Conservation (phyloP, 805 yeast species). For the Saccharomycopsis malanga region DNA sequence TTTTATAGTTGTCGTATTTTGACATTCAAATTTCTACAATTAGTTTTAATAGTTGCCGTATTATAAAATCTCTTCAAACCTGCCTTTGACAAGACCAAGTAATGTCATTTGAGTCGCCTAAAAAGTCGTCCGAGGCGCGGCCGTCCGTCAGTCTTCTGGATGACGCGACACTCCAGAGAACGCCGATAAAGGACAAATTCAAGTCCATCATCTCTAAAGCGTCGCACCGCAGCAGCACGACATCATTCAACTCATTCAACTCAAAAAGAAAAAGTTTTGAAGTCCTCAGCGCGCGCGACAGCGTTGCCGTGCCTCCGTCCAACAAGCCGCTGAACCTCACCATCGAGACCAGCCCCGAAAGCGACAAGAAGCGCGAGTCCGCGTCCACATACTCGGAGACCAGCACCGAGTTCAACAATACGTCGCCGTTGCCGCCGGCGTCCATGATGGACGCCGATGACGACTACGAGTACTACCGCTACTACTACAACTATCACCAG, state of each 20-base stretch:
- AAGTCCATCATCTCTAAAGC: constrained; percentile 20
- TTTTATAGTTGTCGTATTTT: too few species aligned
- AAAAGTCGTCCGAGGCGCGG: neutral
- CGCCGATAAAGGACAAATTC: constrained; percentile 19
- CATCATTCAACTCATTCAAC: constrained; percentile 6
- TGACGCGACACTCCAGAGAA: neutral
- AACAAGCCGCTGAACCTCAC: constrained; percentile 3
- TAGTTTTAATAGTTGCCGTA: too few species aligned
- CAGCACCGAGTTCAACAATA: constrained; percentile 7
- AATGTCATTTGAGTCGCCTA: neutral
- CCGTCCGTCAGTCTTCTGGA: neutral
- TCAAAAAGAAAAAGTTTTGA: constrained; percentile 15
- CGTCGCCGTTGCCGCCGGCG: constrained; percentile 19
- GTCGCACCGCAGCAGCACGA: constrained; percentile 14
- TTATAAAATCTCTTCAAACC: too few species aligned
- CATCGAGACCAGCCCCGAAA: constrained; percentile 2
- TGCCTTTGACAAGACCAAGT: too few species aligned
- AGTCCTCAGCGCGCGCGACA: constrained; percentile 9
- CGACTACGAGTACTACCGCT: constrained; percentile 21
- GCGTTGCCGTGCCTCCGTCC: neutral
- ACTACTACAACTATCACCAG: constrained; percentile 22
- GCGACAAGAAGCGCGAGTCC: constrained; percentile 1
- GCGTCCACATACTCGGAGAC: constrained; percentile 14
- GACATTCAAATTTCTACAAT: too few species aligned
- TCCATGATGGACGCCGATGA: constrained; percentile 20